A percentile compares a stretch with the other conserved stretches of the same genome.
phyloP scores from a whole-genome alignment of 2,329 filamentous ascomycete genomes.

The Colletotrichum higginsianum region DNA sequence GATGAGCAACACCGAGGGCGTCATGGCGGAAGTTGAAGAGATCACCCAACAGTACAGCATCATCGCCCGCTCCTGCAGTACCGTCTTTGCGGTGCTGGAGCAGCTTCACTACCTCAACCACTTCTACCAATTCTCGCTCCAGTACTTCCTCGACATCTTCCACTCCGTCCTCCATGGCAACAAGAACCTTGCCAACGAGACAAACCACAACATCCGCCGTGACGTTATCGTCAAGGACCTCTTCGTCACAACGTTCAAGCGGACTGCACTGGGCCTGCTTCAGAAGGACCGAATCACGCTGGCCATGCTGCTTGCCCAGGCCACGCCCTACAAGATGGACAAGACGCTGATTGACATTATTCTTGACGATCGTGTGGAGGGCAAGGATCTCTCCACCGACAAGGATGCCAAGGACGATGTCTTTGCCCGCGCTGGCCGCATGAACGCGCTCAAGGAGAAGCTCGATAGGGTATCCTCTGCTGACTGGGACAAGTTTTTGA shows the following conservation, averaged over 20 bases:
- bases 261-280: slow-evolving; percentile 91
- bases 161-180: slow-evolving; percentile 89
- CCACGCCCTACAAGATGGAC: slow-evolving; percentile 96
- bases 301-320: slow-evolving; percentile 94
- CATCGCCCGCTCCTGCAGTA: slow-evolving; percentile 94
- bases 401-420: slow-evolving; percentile 76
- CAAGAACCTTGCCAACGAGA: slow-evolving; percentile 78
- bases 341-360: slow-evolving; percentile 89
- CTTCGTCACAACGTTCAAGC: slow-evolving; percentile 91
- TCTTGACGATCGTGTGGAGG: slow-evolving; percentile 82
- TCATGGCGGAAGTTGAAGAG: slow-evolving; percentile 97
- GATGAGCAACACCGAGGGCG: slow-evolving; percentile 96
- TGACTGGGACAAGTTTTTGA: slow-evolving; percentile 87
- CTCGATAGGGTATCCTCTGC: slow-evolving; percentile 73
- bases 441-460: slow-evolving; percentile 81
- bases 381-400: slow-evolving; percentile 83
- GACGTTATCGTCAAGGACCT: slow-evolving; percentile 93
- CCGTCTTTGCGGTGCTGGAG: slow-evolving; percentile 96
- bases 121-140: slow-evolving; percentile 99
- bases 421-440: slow-evolving; percentile 76
- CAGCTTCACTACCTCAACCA: slow-evolving; percentile 98
- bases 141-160: slow-evolving; percentile 99
- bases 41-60: slow-evolving; percentile 96
- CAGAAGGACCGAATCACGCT: slow-evolving; percentile 96
- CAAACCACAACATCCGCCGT: slow-evolving; percentile 83